Conservation (phyloP, 257 asterid genomes). For the Fraxinus americana region DNA sequence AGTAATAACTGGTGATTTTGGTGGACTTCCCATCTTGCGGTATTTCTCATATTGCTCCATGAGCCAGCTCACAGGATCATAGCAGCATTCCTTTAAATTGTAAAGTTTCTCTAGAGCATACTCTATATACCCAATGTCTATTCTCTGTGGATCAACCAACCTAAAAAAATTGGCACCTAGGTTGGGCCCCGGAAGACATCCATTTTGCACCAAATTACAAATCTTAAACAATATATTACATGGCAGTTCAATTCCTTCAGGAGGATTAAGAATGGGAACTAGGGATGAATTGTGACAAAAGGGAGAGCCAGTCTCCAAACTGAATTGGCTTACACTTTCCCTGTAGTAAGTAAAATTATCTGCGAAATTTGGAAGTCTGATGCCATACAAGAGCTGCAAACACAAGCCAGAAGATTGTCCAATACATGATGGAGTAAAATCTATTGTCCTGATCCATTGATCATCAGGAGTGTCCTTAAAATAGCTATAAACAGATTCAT, state of each 20-base stretch:
- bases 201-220: slow-evolving; percentile 73
- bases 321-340: slow-evolving; percentile 46
- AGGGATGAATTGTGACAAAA: slow-evolving; percentile 42
- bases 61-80: slow-evolving; percentile 78
- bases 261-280: slow-evolving; percentile 74
- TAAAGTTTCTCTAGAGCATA: slow-evolving; percentile 66
- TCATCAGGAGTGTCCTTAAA: slow-evolving; percentile 58
- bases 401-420: slow-evolving; percentile 91
- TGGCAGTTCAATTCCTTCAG: slow-evolving; percentile 47
- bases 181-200: slow-evolving; percentile 78
- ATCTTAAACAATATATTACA: slow-evolving; percentile 61
- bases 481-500: slow-evolving; percentile 34
- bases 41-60: slow-evolving; percentile 48
- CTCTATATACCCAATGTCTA: slow-evolving; percentile 49
- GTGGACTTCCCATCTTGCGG: slow-evolving; percentile 33
- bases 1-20: slow-evolving; percentile 55
- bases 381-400: slow-evolving; percentile 54
- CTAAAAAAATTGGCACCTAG: slow-evolving; percentile 49
- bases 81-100: slow-evolving; percentile 75
- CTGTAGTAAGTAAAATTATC: slow-evolving; percentile 53
- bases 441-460: slow-evolving; percentile 91
- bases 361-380: slow-evolving; percentile 58
- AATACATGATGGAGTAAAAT: slow-evolving; percentile 61
- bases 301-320: slow-evolving; percentile 43
- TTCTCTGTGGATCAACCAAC: slow-evolving; percentile 48